Percentiles rank a stretch among this genome's conserved stretches.
phyloP scores from a whole-genome alignment of 371 early-diverging fungal genomes.

The Coemansia linderi region DNA sequence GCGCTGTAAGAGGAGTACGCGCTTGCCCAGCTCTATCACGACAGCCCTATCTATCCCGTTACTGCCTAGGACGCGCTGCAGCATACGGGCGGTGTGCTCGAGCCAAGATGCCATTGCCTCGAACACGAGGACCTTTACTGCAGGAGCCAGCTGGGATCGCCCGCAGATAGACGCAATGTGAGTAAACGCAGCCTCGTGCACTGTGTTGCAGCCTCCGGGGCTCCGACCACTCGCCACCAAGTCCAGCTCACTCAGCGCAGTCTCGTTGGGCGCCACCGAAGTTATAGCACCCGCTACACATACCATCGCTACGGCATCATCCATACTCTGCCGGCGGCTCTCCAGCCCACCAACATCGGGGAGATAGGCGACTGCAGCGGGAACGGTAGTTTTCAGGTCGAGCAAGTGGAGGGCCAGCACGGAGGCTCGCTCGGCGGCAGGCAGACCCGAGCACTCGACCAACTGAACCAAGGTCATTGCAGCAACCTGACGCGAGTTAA shows the following conservation, averaged over 20 bases:
- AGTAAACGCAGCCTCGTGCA: constrained; percentile 51
- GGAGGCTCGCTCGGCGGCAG: constrained; percentile 16
- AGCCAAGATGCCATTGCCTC: constrained; percentile 77
- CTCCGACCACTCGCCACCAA: constrained; percentile 9
- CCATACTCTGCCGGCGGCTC: constrained; percentile 26
- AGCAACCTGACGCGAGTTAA: constrained; percentile 45
- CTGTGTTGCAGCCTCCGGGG: constrained; percentile 27
- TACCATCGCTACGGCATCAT: constrained; percentile 49
- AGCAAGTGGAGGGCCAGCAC: constrained; percentile 29
- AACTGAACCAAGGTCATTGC: constrained; percentile 45
- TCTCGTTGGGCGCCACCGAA: constrained; percentile 38
- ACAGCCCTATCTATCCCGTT: not conserved
- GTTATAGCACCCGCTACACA: constrained; percentile 48
- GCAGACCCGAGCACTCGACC: constrained; percentile 36
- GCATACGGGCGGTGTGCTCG: constrained; percentile 59
- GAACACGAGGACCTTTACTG: constrained; percentile 70
- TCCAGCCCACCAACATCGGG: constrained; percentile 2
- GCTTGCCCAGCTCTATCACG: constrained; percentile 65
- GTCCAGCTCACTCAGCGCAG: constrained; percentile 29
- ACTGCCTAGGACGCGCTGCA: constrained; percentile 23
- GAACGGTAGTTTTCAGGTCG: constrained; percentile 10
- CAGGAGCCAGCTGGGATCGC: constrained; percentile 61
- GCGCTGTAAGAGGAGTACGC: constrained; percentile 55
- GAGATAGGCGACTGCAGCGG: constrained; percentile 9
- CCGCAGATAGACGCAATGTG: constrained; percentile 54